Evolutionary conservation across 2,329 filamentous ascomycete genomes (phyloP), one percentile per base, ranked within the genome.

Genomic region (Monilinia polystroma): DNA sequence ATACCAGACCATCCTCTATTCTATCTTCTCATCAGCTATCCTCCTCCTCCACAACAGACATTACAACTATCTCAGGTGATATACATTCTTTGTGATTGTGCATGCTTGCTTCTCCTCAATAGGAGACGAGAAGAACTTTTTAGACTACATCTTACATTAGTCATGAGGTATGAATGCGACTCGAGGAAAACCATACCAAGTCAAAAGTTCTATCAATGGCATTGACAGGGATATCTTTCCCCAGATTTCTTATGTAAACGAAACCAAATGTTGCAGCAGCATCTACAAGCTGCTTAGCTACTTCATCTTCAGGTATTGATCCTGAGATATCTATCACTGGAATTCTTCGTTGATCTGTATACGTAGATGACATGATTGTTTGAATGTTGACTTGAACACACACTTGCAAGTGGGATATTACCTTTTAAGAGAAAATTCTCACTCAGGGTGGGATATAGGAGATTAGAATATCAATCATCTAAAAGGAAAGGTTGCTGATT

Each of bases 1-100:
- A 96, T 93, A 20, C 87, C 87, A 1, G 90, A 86, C 93, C 93
- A 99, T 68, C 94, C 95, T 53, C 88, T 86, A 75, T 98, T 98
- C 81, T 95, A 83, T 6, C 29, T 3, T 41, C 5, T 18, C 18
- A 49, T 68, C 26, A 64, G 45, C 53, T 78, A 4, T n/a, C 18
- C 2, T n/a, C 18, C 29, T 45, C 16, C 29, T 45, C 10, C 12
- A 32, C 23, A 4, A 26, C 10, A 26, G n/a, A n/a, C 8, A 11
- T 23, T 78, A 0, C 1, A 45, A 53, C n/a, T 16, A 23, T 54
- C 3, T 18, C n/a, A 47, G 2, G 63, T 32, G 18, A 75, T 76
- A 66, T 71, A 83, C 82, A 77, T 84, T 84, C 38, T 87, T 87
- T 73, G 87, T 83, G 70, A 97, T 96, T 14, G 85, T 85, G 75